Base-by-base conservation (phyloP, 352 stramenopile genomes). In the Pythium grandisporangium region DNA sequence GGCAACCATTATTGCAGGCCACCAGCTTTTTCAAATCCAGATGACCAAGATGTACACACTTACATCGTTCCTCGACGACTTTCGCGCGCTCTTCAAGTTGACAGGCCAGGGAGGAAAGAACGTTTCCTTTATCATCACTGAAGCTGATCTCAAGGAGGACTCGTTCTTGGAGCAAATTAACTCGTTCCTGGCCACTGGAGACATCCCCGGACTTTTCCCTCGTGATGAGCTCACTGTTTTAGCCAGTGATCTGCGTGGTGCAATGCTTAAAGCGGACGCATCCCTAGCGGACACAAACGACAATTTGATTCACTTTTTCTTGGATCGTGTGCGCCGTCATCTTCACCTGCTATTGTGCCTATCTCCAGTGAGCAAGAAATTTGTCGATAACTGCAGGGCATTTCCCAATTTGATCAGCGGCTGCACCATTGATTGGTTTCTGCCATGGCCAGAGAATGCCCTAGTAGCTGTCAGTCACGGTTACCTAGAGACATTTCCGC, bases 141-240 rank as follows among this genome's bases (percentile, higher is more conserved):
- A 96, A 43, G 65, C 68, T 1, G 83, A 96, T 47, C 85, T 96
- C 53, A 95, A 96, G 51, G 75, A 95, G 29, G 85, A 96, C 22
- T 64, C 60, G 1, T 96, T 96, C 50, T 45, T 96, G 1, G 87
- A 96, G 34, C 63, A 88, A 25, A 78, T 96, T 27, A 96, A 96
- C 45, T 67, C 66, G 42, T 61, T 96, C 6, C 54, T 96, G 6
- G 81, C 79, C 4, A 91, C 76, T 2, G 84, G 87, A 2, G 84
- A 96, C 41, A 58, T 96, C 3, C 62, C 82, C 2, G 81, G 81
- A 6, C 49, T 96, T 4, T 96, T 95, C 51, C 75, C 82, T 7
- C 82, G 89, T 22, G 87, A 96, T 39, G 85, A 96, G 53, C 53
- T 96, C 20, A 63, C 70, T 2, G 80, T 87, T 6, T 86, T 96